These are phyloP conservation scores for Eruca vesicaria DNA, from an alignment of 441 rosid genomes.

Conservation along the genomic window DNA sequence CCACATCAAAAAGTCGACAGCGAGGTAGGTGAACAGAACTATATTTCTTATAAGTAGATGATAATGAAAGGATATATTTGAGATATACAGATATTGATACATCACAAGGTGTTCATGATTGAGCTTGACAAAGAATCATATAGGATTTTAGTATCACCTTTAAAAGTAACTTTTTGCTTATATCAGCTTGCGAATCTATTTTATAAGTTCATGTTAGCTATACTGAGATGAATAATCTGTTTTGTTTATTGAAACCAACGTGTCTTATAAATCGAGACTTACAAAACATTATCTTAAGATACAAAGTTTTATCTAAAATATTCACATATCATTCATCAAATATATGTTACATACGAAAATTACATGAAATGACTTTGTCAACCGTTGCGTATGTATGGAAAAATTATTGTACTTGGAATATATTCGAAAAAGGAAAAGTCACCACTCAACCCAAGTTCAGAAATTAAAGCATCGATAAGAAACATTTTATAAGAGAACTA, in stretches of 20 bases:
- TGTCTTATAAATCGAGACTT: background rate
- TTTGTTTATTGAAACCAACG: background rate
- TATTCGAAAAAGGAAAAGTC: too few relatives aligned
- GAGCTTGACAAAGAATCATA: background rate
- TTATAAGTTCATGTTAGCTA: too few relatives aligned
- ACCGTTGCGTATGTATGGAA: too few relatives aligned
- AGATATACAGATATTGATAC: background rate
- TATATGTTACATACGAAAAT: background rate
- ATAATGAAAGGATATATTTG: background rate
- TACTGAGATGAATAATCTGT: background rate
- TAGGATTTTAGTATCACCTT: background rate
- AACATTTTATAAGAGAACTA: background rate
- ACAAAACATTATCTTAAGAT: background rate
- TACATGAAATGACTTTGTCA: too few relatives aligned
- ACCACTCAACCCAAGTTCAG: too few relatives aligned
- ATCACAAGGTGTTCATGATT: background rate
- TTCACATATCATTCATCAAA: background rate
- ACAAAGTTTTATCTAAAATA: background rate
- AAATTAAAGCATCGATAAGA: background rate
- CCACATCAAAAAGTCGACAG: background rate
- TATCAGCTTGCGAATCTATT: too few relatives aligned
- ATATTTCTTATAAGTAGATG: background rate
- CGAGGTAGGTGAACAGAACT: background rate
- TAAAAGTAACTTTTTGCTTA: background rate
- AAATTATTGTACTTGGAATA: too few relatives aligned